These are phyloP conservation scores for Nannochloropsis gaditana DNA, from an alignment of 108 stramenopile genomes.

Conservation along the genomic window DNA sequence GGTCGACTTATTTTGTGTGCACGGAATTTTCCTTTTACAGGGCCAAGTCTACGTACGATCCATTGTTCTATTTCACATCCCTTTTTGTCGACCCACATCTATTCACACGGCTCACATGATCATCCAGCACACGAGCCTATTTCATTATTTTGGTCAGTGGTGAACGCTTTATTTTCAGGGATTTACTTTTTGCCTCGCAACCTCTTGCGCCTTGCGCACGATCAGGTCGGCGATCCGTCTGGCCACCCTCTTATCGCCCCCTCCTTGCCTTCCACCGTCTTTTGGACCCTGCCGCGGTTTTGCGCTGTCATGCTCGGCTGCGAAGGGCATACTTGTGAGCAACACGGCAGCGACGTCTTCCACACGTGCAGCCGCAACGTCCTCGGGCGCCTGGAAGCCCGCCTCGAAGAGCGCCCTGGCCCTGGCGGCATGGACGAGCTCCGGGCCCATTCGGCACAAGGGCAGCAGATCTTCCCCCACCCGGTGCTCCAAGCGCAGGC, in stretches of 20 bases:
- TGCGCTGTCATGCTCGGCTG: neutral
- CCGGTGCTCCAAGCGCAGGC: constrained; percentile 38
- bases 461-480: constrained; percentile 38
- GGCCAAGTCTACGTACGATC: no score
- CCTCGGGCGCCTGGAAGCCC: constrained; percentile 24
- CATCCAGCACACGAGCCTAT: no score
- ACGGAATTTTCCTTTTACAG: no score
- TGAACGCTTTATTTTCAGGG: no score
- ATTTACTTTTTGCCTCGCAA: neutral
- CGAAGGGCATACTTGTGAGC: constrained; percentile 35
- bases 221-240: neutral
- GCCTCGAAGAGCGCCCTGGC: constrained; percentile 35
- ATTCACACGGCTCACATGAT: no score
- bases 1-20: no score
- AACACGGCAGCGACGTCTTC: constrained; percentile 30
- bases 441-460: constrained; percentile 33
- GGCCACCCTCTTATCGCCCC: neutral
- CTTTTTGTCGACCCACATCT: no score
- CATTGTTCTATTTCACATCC: no score
- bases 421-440: constrained; percentile 30
- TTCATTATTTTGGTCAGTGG: no score
- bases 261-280: neutral
- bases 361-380: constrained; percentile 27
- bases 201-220: neutral
- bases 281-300: no score